Evolutionary conservation across 2,329 filamentous ascomycete species (phyloP).

Genomic region (Sporothrix variecibatus): DNA sequence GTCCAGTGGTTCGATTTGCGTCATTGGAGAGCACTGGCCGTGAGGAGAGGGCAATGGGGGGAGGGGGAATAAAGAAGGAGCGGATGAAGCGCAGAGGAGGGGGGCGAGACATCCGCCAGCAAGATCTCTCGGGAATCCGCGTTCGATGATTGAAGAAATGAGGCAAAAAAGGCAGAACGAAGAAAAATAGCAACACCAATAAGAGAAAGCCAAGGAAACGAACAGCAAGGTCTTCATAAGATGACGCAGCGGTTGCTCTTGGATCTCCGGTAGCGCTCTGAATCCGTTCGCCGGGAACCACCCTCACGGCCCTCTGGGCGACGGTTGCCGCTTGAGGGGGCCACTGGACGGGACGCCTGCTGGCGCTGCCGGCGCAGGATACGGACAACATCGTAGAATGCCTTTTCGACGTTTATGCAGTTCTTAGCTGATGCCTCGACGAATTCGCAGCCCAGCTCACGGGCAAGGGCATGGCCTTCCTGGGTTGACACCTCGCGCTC

Average conservation of each 20-base stretch:
- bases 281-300: constrained; percentile 27
- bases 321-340: constrained; percentile 28
- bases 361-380: constrained; percentile 68
- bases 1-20: background rate
- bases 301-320: constrained; percentile 28
- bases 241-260: constrained; percentile 32
- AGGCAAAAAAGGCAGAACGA: background rate
- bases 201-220: background rate
- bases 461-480: constrained; percentile 87
- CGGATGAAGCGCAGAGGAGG: background rate
- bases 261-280: constrained; percentile 31
- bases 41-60: background rate
- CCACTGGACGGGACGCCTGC: constrained; percentile 32
- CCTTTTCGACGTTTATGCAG: constrained; percentile 97
- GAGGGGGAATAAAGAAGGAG: background rate
- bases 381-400: constrained; percentile 95
- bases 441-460: constrained; percentile 92
- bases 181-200: background rate
- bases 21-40: background rate
- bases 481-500: constrained; percentile 96
- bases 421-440: constrained; percentile 97
- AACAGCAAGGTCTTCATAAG: constrained; percentile 27
- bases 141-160: background rate
- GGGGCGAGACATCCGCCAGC: constrained; percentile 14
- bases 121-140: background rate